Conservation (phyloP, 257 asterid species). For the Nicotiana tabacum region DNA sequence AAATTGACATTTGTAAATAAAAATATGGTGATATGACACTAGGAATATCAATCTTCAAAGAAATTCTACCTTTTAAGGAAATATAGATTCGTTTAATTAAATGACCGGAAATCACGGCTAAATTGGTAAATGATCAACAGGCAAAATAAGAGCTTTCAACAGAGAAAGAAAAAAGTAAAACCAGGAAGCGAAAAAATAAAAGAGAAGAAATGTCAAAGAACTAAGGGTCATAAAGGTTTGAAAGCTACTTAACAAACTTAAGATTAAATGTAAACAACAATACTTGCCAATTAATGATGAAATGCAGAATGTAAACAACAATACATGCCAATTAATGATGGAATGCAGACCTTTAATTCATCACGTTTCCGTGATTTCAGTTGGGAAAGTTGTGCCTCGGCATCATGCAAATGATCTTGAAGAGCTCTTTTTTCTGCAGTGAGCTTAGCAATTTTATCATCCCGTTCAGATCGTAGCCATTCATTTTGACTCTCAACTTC, state of each 20-base stretch:
- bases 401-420: conserved; percentile 85
- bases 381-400: conserved; percentile 80
- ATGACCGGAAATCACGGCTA: not conserved
- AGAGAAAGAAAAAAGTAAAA: not conserved
- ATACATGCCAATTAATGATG: not conserved
- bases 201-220: not conserved
- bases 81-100: not conserved
- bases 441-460: conserved; percentile 71
- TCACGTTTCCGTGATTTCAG: conserved; percentile 81
- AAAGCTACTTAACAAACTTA: not conserved
- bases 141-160: not conserved
- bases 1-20: not conserved
- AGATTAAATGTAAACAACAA: not conserved
- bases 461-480: conserved; percentile 92
- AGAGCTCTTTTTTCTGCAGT: conserved; percentile 59
- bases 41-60: not conserved
- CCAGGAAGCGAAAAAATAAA: not conserved
- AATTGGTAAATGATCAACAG: not conserved
- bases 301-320: conserved; percentile 8
- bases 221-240: not conserved
- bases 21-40: not conserved
- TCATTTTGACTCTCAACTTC: conserved; percentile 86
- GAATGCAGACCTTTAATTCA: conserved; percentile 63
- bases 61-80: not conserved
- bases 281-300: not conserved